Evolutionary conservation across 495 filamentous ascomycete species (phyloP).

Genomic region (Hyaloscypha bicolor): DNA sequence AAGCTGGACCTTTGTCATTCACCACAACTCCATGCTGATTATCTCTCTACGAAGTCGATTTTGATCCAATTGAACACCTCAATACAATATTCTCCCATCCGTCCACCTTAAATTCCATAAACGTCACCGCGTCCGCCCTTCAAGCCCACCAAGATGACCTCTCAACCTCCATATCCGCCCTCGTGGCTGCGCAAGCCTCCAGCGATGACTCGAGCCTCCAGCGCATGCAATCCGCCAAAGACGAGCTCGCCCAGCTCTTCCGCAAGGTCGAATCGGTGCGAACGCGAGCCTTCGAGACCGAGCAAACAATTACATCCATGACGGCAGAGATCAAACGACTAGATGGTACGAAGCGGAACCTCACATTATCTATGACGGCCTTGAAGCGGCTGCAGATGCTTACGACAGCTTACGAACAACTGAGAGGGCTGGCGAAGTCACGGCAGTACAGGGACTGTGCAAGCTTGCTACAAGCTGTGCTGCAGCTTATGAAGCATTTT

Average conservation of each 20-base stretch:
- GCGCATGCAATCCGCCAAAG: conserved; percentile 87
- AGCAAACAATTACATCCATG: conserved; percentile 97
- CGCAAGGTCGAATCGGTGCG: conserved; percentile 95
- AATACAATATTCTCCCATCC: conserved; percentile 94
- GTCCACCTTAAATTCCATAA: conserved; percentile 79
- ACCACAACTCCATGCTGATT: conserved; percentile 30
- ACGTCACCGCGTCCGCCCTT: conserved; percentile 69
- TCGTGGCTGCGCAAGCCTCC: conserved; percentile 79
- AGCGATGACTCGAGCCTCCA: conserved; percentile 86
- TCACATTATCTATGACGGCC: conserved; percentile 97
- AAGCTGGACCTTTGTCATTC: neutral
- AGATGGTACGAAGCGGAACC: conserved; percentile 93
- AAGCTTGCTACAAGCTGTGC: conserved; percentile 89
- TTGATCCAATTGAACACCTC: conserved; percentile 90
- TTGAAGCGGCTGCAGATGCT: conserved; percentile 98
- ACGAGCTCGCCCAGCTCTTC: conserved; percentile 86
- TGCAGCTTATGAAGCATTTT: conserved; percentile 98
- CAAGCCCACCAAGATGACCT: conserved; percentile 82
- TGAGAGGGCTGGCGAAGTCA: conserved; percentile 78
- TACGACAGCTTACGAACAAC: conserved; percentile 96
- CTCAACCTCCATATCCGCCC: conserved; percentile 72
- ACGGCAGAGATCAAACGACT: conserved; percentile 98
- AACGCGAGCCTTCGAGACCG: conserved; percentile 85
- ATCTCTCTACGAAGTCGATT: conserved; percentile 66
- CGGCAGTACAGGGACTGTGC: conserved; percentile 97